These are phyloP conservation scores for Backusella australiensis DNA, from an alignment of 192 early-diverging fungal species.

Conservation along the genomic window DNA sequence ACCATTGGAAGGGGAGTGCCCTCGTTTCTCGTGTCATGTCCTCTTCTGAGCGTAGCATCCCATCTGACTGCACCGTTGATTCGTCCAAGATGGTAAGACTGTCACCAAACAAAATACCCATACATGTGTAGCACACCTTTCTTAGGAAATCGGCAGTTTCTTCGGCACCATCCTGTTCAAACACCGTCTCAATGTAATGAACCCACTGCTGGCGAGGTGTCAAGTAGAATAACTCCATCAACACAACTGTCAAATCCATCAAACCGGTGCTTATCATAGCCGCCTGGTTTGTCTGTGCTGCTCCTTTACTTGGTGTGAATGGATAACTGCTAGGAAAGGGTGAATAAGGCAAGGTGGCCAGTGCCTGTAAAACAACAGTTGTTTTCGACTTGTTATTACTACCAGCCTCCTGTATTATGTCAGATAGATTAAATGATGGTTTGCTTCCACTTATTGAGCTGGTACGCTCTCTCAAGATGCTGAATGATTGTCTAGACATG, in stretches of 20 bases:
- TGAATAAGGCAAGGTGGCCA: conserved; percentile 20
- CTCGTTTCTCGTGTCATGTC: conserved; percentile 5
- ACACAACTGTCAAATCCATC: conserved; percentile 31
- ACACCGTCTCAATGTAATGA: conserved; percentile 2
- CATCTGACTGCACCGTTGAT: not conserved
- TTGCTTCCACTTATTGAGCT: conserved; percentile 19
- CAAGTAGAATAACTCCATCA: conserved; percentile 33
- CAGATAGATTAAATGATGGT: not conserved
- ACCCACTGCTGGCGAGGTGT: conserved; percentile 28
- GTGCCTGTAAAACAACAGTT: conserved; percentile 23
- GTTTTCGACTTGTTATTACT: not conserved
- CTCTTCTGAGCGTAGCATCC: not conserved
- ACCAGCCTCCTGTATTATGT: not conserved
- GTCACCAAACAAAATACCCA: conserved; percentile 34
- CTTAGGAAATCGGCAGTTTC: conserved; percentile 20
- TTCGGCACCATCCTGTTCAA: conserved; percentile 13
- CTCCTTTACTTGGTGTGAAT: conserved; percentile 16
- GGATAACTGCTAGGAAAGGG: conserved; percentile 31
- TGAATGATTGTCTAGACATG: conserved; percentile 20
- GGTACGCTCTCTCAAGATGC: conserved; percentile 23
- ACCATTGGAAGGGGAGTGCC: conserved; percentile 30
- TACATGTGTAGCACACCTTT: conserved; percentile 25
- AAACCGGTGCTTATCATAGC: conserved; percentile 34
- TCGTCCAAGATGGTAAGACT: conserved; percentile 2
- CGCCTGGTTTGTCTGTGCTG: not conserved